Evolutionary conservation across 805 yeast species (phyloP), one percentile per base, ranked within the genome.

Genomic region (Candida verbasci): DNA sequence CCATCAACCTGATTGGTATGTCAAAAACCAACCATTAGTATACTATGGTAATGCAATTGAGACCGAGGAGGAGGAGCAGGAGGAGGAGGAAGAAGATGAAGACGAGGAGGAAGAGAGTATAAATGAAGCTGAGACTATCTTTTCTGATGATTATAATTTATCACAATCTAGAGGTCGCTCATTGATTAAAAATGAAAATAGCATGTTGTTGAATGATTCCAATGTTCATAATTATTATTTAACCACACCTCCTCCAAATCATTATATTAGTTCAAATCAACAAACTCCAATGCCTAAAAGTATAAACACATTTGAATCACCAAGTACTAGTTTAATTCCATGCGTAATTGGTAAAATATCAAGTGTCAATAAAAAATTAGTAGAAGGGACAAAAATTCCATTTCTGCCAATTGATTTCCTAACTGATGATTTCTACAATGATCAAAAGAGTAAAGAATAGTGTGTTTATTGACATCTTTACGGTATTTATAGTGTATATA

Each of bases 331-430:
- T n/a, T 47, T 66, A 21, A 50, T 67, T 2, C 72, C 72, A 2
- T 60, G 68, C 4, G 52, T 67, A 10, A 55, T 67, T 12, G 68
- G 69, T 3, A 62, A 56, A 11, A 63, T 62, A 35, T 60, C 69
- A 14, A 58, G 62, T 10, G 51, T 66, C 9, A 51, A 56, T 10
- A 58, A 55, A 42, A 64, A 61, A 34, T 54, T 65, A 63, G 40
- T 55, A 3, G 50, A 56, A 42, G 68, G 60, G 10, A 34, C 55
- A 18, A 63, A 60, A 37, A 45, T 56, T 10, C 72, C 72, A 17
- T 66, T 67, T 41, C 58, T 58, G 47, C 72, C 72, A 8, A 60
- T 54, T 12, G 72, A 67, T 42, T 67, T 67, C 38, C 50, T 66
- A 39, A 52, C 50, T 37, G 63, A 59, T 37, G 67, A 62, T 6